These are phyloP conservation scores for Powellomyces hirtus DNA, from an alignment of 192 early-diverging fungal genomes.

Conservation along the genomic window DNA sequence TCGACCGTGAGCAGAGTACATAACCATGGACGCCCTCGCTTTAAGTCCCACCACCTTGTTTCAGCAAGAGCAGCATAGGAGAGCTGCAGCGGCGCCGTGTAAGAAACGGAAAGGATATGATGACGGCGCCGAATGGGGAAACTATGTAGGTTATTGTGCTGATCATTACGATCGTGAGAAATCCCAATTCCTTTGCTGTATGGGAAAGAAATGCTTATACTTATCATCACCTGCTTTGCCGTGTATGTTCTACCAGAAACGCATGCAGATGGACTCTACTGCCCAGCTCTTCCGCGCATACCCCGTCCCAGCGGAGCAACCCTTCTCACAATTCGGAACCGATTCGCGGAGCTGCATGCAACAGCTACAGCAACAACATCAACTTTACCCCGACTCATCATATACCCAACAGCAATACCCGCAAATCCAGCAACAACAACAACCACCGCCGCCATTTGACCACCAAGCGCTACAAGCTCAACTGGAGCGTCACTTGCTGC, in stretches of 20 bases:
- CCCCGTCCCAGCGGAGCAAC: neutral
- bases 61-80: neutral
- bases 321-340: too few species aligned
- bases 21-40: neutral
- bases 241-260: neutral
- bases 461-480: neutral
- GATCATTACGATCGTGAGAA: too few species aligned
- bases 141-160: neutral
- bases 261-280: neutral
- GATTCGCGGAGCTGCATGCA: too few species aligned
- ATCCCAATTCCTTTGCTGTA: too few species aligned
- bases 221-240: neutral
- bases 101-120: constrained; percentile 4
- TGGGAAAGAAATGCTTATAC: neutral
- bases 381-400: too few species aligned
- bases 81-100: neutral
- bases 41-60: neutral
- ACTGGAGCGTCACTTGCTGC: constrained; percentile 1
- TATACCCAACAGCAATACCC: neutral
- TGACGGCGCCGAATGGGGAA: neutral
- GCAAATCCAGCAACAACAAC: neutral
- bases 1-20: too few species aligned
- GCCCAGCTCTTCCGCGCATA: neutral
- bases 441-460: neutral
- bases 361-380: neutral